A percentile compares a stretch with the other conserved stretches of the same genome.
Evolutionary conservation across 192 early-diverging fungal genomes (phyloP).

Genomic region (Bifiguratus adelaidae): DNA sequence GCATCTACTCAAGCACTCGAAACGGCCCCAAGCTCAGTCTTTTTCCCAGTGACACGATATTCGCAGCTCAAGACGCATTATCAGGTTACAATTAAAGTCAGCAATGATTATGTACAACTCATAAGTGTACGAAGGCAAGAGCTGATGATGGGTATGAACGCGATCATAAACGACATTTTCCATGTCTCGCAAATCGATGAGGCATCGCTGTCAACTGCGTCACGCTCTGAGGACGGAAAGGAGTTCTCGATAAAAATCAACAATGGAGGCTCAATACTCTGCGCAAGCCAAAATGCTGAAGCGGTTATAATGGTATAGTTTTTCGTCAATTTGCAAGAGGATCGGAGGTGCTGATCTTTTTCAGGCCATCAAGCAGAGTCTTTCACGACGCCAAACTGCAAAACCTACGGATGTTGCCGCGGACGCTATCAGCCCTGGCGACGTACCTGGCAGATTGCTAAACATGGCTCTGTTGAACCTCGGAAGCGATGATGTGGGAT

Average conservation of each 20-base stretch:
- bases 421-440: constrained; percentile 62
- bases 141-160: constrained; percentile 52
- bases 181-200: constrained; percentile 47
- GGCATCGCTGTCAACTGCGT: constrained; percentile 3
- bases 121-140: constrained; percentile 54
- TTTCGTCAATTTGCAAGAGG: no score
- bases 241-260: constrained; percentile 62
- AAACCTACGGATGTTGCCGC: constrained; percentile 43
- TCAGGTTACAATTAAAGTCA: constrained; percentile 75
- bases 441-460: constrained; percentile 83
- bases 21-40: constrained; percentile 48
- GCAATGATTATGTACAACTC: constrained; percentile 75
- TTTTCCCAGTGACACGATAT: constrained; percentile 56
- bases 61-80: constrained; percentile 51
- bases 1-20: constrained; percentile 64
- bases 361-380: constrained; percentile 57
- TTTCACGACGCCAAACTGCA: constrained; percentile 47
- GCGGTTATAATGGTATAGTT: constrained; percentile 20
- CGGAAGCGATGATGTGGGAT: constrained; percentile 60
- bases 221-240: constrained; percentile 27
- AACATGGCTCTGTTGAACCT: constrained; percentile 88
- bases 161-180: constrained; percentile 77
- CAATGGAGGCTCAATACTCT: no score
- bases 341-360: constrained; percentile 11
- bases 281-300: constrained; percentile 57